Percentiles rank a stretch among this genome's conserved stretches.
phyloP scores from a whole-genome alignment of 768 basidiomycete species.

The Flagelloscypha sp. region DNA sequence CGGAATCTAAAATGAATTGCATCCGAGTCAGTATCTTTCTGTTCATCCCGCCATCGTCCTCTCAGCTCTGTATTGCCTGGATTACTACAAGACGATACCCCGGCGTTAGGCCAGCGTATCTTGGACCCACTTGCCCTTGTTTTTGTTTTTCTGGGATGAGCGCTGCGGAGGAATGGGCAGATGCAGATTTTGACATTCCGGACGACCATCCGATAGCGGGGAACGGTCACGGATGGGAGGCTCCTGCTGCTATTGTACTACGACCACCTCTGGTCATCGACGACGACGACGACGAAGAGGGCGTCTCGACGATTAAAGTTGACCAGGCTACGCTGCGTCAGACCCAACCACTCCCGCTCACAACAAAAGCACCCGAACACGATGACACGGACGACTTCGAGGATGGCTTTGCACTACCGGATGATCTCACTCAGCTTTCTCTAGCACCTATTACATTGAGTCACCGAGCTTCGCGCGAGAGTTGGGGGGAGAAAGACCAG shows the following conservation, averaged over 20 bases:
- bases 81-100: too few species aligned
- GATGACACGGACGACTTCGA: conserved; percentile 74
- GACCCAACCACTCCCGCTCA: conserved; percentile 29
- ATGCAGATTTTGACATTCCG: conserved; percentile 80
- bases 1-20: too few species aligned
- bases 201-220: conserved; percentile 61
- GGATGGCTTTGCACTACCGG: conserved; percentile 72
- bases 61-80: too few species aligned
- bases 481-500: conserved; percentile 80
- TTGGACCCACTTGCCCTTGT: too few species aligned
- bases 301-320: conserved; percentile 78
- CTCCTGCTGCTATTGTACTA: conserved; percentile 35
- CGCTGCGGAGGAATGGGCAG: conserved; percentile 88
- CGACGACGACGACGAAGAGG: conserved; percentile 72
- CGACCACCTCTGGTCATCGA: conserved; percentile 31
- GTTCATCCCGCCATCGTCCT: too few species aligned
- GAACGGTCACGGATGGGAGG: conserved; percentile 26
- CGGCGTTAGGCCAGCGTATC: too few species aligned
- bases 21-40: too few species aligned
- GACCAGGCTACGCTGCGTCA: too few species aligned
- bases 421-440: conserved; percentile 73
- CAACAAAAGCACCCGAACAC: conserved; percentile 27
- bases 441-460: conserved; percentile 69
- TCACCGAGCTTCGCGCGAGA: conserved; percentile 75
- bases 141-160: too few species aligned